A percentile compares a stretch with the other conserved stretches of the same genome.
Evolutionary conservation across 169 alveolate genomes (phyloP).

Genomic region (Toxoplasma gondii): DNA sequence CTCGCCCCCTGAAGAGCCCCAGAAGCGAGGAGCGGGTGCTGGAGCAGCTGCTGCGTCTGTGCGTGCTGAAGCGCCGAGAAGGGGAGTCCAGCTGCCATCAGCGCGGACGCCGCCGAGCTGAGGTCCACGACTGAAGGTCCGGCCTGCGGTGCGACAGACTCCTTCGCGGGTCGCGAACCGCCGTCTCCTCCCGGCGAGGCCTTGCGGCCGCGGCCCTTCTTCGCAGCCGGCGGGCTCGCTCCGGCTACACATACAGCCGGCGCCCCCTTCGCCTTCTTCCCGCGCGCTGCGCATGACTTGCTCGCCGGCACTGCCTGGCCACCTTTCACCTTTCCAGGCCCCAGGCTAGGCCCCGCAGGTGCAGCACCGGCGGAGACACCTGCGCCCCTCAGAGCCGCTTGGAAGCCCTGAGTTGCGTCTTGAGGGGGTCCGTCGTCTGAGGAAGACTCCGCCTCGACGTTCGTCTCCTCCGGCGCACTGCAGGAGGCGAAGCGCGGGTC

Average conservation of each 20-base stretch:
- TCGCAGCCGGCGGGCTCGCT: neutral
- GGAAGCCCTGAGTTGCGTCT: no score
- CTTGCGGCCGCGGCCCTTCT: neutral
- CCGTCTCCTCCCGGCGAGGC: conserved; percentile 11
- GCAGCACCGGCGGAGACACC: no score
- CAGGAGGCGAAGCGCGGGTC: conserved; percentile 66
- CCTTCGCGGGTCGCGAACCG: neutral
- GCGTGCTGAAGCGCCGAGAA: conserved; percentile 31
- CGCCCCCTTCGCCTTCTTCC: conserved; percentile 29
- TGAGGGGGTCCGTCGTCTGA: neutral
- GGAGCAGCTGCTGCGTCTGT: conserved; percentile 17
- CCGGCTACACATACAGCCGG: conserved; percentile 44
- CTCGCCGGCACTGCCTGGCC: neutral
- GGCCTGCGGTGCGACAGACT: neutral
- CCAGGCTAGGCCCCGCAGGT: no score
- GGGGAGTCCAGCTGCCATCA: conserved; percentile 29
- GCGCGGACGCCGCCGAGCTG: neutral
- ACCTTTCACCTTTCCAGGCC: neutral
- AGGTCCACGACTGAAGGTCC: neutral
- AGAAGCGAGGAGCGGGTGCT: conserved; percentile 48
- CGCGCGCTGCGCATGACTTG: neutral
- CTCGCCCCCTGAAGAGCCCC: conserved; percentile 47
- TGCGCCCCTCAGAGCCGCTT: no score
- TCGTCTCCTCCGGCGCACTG: conserved; percentile 60
- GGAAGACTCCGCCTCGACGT: conserved; percentile 12